Conservation (phyloP, 164 flowering plant species). For the Stephania cephalantha region DNA sequence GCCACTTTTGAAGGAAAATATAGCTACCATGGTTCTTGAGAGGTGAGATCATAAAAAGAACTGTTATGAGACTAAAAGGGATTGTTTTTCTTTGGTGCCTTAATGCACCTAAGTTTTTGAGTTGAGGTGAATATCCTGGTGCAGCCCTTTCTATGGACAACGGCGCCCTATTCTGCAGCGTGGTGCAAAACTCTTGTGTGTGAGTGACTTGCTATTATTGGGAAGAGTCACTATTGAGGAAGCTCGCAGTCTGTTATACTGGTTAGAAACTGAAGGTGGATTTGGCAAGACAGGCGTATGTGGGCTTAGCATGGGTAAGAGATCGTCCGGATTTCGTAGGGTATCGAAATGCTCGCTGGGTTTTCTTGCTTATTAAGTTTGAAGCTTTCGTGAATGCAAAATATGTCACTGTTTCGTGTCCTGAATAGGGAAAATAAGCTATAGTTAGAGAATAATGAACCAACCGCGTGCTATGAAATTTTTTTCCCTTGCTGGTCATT, state of each 20-base stretch:
- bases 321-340: not conserved
- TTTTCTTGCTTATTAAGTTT: not conserved
- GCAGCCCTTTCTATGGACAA: slow-evolving; percentile 92
- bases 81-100: not conserved
- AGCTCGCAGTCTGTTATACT: slow-evolving; percentile 73
- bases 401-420: not conserved
- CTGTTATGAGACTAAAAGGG: slow-evolving; percentile 10
- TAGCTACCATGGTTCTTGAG: slow-evolving; percentile 99
- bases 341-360: not conserved
- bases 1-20: slow-evolving; percentile 83
- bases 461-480: not conserved
- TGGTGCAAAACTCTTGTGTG: slow-evolving; percentile 88
- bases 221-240: slow-evolving; percentile 95
- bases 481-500: not conserved
- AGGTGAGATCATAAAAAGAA: slow-evolving; percentile 40
- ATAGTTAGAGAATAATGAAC: not conserved
- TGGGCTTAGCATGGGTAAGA: slow-evolving; percentile 98
- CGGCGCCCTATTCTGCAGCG: slow-evolving; percentile 80
- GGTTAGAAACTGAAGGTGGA: slow-evolving; percentile 83
- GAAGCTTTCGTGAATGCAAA: too few species aligned
- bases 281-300: slow-evolving; percentile 90
- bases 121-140: slow-evolving; percentile 15
- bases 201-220: slow-evolving; percentile 85
- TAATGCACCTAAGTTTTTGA: slow-evolving; percentile 3
- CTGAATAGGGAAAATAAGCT: not conserved